These are phyloP conservation scores for Globisporangium ultimum DNA, from an alignment of 352 stramenopile species.

Conservation along the genomic window DNA sequence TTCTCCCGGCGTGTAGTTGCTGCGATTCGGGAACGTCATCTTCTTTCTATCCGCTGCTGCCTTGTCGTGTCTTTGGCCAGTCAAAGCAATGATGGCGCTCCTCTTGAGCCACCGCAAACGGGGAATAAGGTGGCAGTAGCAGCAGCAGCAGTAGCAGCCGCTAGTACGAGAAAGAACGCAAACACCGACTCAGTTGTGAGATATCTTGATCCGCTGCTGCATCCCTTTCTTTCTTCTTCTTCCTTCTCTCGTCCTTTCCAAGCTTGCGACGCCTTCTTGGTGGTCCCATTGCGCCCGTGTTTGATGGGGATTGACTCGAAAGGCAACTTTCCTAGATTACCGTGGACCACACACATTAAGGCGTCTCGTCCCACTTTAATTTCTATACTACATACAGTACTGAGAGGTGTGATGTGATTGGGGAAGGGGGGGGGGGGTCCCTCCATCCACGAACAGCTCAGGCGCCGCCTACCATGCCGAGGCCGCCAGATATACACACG, in stretches of 20 bases:
- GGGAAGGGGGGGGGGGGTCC: too few species aligned
- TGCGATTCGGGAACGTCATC: slow-evolving; percentile 69
- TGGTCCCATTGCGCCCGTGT: slow-evolving; percentile 1
- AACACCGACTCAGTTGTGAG: neutral
- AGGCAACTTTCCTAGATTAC: neutral
- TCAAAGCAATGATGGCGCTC: too few species aligned
- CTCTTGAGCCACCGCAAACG: too few species aligned
- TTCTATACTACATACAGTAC: neutral
- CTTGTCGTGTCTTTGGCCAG: neutral
- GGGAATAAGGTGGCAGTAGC: too few species aligned
- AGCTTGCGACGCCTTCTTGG: neutral
- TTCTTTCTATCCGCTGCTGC: neutral
- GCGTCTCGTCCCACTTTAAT: neutral
- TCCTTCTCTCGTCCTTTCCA: neutral
- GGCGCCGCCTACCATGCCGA: neutral
- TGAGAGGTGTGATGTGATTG: too few species aligned
- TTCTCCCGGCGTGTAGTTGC: slow-evolving; percentile 44
- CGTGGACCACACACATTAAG: neutral
- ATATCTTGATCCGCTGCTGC: neutral
- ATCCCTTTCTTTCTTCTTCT: neutral
- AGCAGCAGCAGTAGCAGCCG: too few species aligned
- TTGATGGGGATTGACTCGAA: slow-evolving; percentile 8
- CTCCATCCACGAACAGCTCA: too few species aligned
- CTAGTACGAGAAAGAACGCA: neutral
- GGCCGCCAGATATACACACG: slow-evolving; percentile 13